A percentile compares a stretch with the other conserved stretches of the same genome.
Evolutionary conservation across 352 stramenopile species (phyloP).

Genomic region (Aphanomyces astaci): DNA sequence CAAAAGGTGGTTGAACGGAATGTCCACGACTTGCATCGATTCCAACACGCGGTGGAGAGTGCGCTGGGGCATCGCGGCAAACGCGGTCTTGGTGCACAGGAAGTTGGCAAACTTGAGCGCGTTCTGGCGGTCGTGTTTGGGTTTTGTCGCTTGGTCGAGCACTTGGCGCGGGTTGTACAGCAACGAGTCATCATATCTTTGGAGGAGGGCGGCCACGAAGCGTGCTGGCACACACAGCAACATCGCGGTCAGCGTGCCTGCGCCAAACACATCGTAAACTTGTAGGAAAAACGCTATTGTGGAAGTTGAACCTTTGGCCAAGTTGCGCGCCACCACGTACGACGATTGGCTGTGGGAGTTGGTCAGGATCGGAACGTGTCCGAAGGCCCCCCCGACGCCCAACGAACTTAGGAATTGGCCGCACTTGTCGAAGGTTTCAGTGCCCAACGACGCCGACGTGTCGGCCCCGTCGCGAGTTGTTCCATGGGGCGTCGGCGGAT

Average conservation of each 20-base stretch:
- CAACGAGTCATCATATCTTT: neutral
- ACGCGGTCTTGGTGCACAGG: neutral
- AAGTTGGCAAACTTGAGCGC: constrained; percentile 14
- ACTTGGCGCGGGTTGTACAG: constrained; percentile 9
- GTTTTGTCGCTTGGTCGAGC: constrained; percentile 12
- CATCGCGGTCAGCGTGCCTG: neutral
- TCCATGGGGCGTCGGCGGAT: too few species aligned
- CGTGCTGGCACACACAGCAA: neutral
- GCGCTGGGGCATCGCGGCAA: neutral
- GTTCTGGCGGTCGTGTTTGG: neutral
- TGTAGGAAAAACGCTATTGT: too few species aligned
- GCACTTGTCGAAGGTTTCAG: constrained; percentile 5
- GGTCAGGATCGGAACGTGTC: constrained; percentile 3
- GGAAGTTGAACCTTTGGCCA: constrained; percentile 1
- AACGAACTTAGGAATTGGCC: constrained; percentile 4
- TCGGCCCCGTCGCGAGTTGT: too few species aligned
- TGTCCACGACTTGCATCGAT: constrained; percentile 18
- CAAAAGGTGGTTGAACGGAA: constrained; percentile 12
- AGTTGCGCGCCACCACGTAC: constrained; percentile 13
- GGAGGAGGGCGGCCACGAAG: neutral
- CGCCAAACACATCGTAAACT: neutral
- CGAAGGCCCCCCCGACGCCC: constrained; percentile 1
- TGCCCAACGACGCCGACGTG: neutral
- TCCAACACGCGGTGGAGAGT: neutral
- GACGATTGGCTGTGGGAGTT: constrained; percentile 20